Evolutionary conservation across 2,329 filamentous ascomycete species (phyloP).

Genomic region (Amauroascus verrucosus): DNA sequence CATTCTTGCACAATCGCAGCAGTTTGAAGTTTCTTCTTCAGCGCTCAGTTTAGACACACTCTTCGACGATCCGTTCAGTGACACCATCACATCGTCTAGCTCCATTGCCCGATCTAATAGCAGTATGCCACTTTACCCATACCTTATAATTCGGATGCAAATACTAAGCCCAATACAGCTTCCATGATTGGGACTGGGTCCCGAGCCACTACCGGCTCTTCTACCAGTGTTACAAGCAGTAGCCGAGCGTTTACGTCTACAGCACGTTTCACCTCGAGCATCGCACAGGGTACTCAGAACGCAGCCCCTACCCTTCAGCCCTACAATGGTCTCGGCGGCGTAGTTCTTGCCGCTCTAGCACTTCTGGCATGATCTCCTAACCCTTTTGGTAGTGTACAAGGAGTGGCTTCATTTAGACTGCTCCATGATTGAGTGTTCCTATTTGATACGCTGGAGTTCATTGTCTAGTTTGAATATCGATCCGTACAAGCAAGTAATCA

Average conservation of each 20-base stretch:
- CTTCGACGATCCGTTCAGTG: background rate
- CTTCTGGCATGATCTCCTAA: background rate
- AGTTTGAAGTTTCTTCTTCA: constrained; percentile 23
- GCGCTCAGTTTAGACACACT: background rate
- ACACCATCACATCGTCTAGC: background rate
- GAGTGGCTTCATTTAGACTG: too few species aligned
- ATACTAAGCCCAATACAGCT: background rate
- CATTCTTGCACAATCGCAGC: constrained; percentile 35
- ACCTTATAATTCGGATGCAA: background rate
- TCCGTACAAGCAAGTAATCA: background rate
- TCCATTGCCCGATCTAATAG: background rate
- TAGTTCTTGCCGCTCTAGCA: constrained; percentile 2
- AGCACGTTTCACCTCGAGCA: background rate
- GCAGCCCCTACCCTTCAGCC: background rate
- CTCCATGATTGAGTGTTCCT: background rate
- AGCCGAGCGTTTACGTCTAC: background rate
- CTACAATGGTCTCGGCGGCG: background rate
- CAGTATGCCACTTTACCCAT: background rate
- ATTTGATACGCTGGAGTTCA: background rate
- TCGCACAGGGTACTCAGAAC: background rate
- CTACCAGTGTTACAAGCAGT: background rate
- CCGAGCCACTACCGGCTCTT: background rate
- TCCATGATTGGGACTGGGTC: background rate
- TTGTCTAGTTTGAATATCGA: background rate
- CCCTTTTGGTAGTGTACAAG: too few species aligned